Base-by-base conservation (phyloP, 352 stramenopile genomes). In the Globisporangium ultimum region DNA sequence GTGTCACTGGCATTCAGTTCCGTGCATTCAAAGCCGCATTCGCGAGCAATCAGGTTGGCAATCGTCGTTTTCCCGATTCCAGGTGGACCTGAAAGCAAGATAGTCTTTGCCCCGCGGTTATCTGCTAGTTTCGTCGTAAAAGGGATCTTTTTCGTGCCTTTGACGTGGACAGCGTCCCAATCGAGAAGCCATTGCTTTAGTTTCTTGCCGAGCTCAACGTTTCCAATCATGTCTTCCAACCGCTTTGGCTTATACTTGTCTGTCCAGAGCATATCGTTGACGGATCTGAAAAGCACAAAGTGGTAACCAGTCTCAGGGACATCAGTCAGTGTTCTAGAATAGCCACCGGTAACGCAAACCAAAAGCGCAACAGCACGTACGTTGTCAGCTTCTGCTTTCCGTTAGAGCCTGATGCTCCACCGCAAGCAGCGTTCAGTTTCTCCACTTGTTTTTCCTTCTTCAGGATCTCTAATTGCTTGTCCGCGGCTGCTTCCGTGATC, bases 1-100 rank as follows among this genome's bases (percentile, higher is more conserved):
- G 95, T 97, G 66, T 99, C 97, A 61, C 93, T 99, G 2, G 98
- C 98, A 71, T 99, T 99, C 45, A 99, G 77, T 61, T 98, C 93
- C 2, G 86, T 87, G 36, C 98, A 92, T 60, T 98, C 91, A 54
- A 98, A 98, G 24, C 94, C 95, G 48, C 84, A 89, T 58, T 95
- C 80, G 53, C 79, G 80, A 14, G 92, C 91, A 20, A 99, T 84
- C 9, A 99, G 67, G 18, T 86, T 97, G 0, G 96, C 97, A 32
- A 98, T 97, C 12, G 96, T 98, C 0, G 96, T 98, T 78, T 99
- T 98, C 40, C 86, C 87, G 60, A 97, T 99, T 50, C 96, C 97
- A 0, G 97, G 98, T 40, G 96, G 97, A 7, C 97, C 97, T 1
- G 91, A 98, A 9, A 99, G 73, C 36, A 99, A 73, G 28, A 97